Base-by-base conservation (phyloP, 2,329 filamentous ascomycete genomes). In the Hypoxylon sp. region DNA sequence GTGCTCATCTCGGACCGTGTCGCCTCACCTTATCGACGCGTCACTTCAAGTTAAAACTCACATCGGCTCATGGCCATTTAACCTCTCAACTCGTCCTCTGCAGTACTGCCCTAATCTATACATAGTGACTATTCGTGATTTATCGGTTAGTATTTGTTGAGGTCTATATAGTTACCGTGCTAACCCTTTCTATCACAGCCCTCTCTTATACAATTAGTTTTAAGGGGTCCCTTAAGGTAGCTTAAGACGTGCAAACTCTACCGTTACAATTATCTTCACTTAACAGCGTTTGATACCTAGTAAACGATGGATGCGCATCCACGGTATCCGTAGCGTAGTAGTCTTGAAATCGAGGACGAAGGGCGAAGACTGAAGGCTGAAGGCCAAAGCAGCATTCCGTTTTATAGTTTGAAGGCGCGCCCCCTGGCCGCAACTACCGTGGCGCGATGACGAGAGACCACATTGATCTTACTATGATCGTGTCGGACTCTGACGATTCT, bases 401-500 rank as follows among this genome's bases (percentile, higher is more conserved):
- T 26, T 33, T 17, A n/a, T 46, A 31, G 10, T 54, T 44, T 17
- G n/a, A 48, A 50, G 55, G 17, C 33, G 31, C 35, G 56, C 37
- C n/a, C 59, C 61, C n/a, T 56, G 24, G 47, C 19, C 17, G 46
- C 26, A 51, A 52, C 39, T 42, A 48, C 50, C 39, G 24, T 14
- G 29, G n/a, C 48, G 55, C 60, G 24, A 76, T 71, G 68, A 65
- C 63, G 51, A 72, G 53, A 56, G 60, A 70, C 2, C 65, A 58
- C 6, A 65, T 73, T 48, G 72, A 74, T 44, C 60, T 71, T 29
- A 73, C 68, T 5, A 13, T 60, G n/a, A 42, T 71, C 52, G 65
- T 75, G 26, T 74, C 76, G 11, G 77, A 78, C 62, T 77, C 75
- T 24, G 76, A 78, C n/a, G 70, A 71, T 17, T 68, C 71, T 56